Conservation (phyloP, 225 moss, liverwort and hornwort species). For the Bryum argenteum region DNA sequence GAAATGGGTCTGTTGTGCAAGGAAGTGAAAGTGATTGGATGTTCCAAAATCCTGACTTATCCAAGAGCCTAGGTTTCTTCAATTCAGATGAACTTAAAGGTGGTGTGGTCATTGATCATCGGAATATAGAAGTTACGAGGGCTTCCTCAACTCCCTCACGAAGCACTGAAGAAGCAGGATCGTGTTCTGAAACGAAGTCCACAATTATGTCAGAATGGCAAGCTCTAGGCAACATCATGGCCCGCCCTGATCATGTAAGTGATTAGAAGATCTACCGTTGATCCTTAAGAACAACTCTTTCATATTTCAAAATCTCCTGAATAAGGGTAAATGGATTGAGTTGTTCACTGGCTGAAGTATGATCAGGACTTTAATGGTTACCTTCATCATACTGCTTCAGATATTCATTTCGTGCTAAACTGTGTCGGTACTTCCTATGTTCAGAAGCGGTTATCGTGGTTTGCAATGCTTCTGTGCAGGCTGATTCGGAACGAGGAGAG, state of each 20-base stretch:
- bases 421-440: neutral
- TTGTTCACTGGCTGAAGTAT: conserved; percentile 2
- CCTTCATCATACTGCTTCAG: neutral
- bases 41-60: conserved; percentile 17
- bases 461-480: conserved; percentile 20
- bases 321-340: neutral
- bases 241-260: conserved; percentile 29
- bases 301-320: neutral
- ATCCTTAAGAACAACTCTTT: neutral
- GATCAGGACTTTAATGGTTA: neutral
- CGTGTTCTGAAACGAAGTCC: conserved; percentile 16
- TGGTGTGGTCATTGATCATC: conserved; percentile 12
- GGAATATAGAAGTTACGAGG: neutral
- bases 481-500: conserved; percentile 11
- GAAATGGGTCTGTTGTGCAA: neutral
- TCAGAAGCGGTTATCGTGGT: neutral
- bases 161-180: conserved; percentile 17
- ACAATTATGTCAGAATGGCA: conserved; percentile 4
- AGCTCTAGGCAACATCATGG: conserved; percentile 8
- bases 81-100: conserved; percentile 6
- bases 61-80: conserved; percentile 6
- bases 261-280: neutral
- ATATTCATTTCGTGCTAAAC: neutral
- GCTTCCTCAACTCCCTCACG: neutral
- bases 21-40: neutral